Base-by-base conservation (phyloP, 2,329 filamentous ascomycete species). In the Phaeoacremonium minimum region DNA sequence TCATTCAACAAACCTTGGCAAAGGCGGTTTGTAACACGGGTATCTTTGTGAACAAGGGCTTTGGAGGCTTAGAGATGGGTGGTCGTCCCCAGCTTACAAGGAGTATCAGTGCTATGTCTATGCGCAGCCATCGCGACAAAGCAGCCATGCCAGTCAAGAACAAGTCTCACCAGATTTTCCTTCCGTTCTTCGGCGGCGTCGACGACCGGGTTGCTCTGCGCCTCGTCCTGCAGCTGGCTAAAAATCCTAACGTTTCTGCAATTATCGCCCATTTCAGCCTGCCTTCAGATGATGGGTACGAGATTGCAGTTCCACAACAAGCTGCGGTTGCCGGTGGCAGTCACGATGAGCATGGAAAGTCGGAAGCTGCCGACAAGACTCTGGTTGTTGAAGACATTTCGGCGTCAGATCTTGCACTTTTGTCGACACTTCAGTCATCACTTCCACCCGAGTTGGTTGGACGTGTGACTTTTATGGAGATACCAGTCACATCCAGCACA, bases 141-240 rank as follows among this genome's bases (percentile, higher is more conserved):
- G 64, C 73, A 0, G 62, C 74, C 15, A 65, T 73, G 1, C 78
- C 83, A 1, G 71, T 81, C 5, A 67, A 71, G 6, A 77, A 87
- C 50, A 82, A 80, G 42, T 80, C 78, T 22, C 88, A 95, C 54
- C 88, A 91, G 55, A 74, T 97, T 46, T 90, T 95, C 56, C 70
- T 95, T 36, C 85, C 90, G 1, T 97, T 88, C 61, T 82, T 95
- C 41, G 90, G 91, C 14, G 87, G 87, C 7, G 65, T 71, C 2
- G 93, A 98, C 52, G 91, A 96, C 52, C 76, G 80, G 7, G 77
- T 83, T 5, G 90, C 89, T 1, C 71, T 97, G 1, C 73, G 82
- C 2, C 77, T 97, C 16, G 84, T 91, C 4, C 70, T 97, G 4
- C 91, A 96, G 52, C 73, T 98, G 1, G 87, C 83, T 1, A 80